These are phyloP conservation scores for Elongisporangium anandrum DNA, from an alignment of 352 stramenopile genomes.

Conservation along the genomic window DNA sequence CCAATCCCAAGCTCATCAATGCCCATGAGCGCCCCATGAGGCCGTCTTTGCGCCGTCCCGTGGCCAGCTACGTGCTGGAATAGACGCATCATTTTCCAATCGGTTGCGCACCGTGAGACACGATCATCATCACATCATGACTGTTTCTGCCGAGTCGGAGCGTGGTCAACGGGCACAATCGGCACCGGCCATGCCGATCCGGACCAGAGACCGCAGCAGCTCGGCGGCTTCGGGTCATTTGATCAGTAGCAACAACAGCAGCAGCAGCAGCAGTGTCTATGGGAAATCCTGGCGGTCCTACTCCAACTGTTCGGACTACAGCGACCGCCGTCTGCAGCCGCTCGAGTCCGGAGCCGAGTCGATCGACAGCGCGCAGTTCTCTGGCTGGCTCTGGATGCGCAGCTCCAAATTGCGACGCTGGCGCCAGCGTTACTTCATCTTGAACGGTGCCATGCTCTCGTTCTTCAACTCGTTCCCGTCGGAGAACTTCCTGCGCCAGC, in stretches of 20 bases:
- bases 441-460: slow-evolving; percentile 60
- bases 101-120: not conserved
- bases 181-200: not conserved
- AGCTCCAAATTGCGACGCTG: slow-evolving; percentile 49
- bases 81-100: not conserved
- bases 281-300: not conserved
- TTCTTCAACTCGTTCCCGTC: slow-evolving; percentile 71
- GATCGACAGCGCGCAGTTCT: slow-evolving; percentile 64
- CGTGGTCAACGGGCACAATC: not conserved
- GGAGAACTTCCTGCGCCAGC: slow-evolving; percentile 69
- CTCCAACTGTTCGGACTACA: slow-evolving; percentile 3
- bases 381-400: slow-evolving; percentile 80
- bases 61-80: not conserved
- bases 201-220: not conserved
- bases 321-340: slow-evolving; percentile 25
- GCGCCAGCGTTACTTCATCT: slow-evolving; percentile 72
- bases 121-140: not conserved
- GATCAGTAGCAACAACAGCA: not conserved
- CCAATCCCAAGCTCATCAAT: not conserved
- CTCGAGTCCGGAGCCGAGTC: slow-evolving; percentile 36
- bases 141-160: not conserved
- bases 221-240: not conserved
- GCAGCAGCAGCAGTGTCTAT: not conserved
- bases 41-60: not conserved
- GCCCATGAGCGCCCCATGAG: not conserved